Evolutionary conservation across 2,329 filamentous ascomycete genomes (phyloP).

Genomic region (Dactylonectria estremocensis): DNA sequence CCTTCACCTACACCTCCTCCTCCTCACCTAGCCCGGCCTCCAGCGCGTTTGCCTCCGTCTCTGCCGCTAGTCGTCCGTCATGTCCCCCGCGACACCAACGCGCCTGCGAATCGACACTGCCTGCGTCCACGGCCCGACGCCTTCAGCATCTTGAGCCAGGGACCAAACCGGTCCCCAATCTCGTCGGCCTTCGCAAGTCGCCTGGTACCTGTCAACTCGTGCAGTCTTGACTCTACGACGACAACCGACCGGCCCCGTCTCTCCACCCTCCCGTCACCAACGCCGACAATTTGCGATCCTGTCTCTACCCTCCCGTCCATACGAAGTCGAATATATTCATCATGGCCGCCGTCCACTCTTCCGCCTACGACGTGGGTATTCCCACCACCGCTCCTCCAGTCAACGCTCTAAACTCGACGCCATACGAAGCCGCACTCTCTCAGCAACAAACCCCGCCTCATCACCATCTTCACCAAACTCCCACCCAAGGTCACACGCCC

Average conservation of each 20-base stretch:
- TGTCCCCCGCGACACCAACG: constrained; percentile 46
- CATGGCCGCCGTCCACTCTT: constrained; percentile 46
- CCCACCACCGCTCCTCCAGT: constrained; percentile 36
- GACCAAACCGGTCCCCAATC: constrained; percentile 29
- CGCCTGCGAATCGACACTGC: constrained; percentile 45
- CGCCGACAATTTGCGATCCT: constrained; percentile 13
- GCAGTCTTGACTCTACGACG: constrained; percentile 18
- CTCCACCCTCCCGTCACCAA: constrained; percentile 11
- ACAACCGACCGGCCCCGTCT: constrained; percentile 25
- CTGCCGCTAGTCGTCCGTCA: constrained; percentile 39
- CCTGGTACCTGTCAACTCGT: constrained; percentile 18
- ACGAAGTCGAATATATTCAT: constrained; percentile 29
- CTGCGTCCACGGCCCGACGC: constrained; percentile 41
- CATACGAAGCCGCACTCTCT: constrained; percentile 45
- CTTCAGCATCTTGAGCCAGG: constrained; percentile 39
- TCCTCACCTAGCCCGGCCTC: constrained; percentile 30
- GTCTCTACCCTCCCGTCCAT: constrained; percentile 15
- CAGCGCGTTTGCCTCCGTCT: constrained; percentile 6
- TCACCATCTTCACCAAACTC: constrained; percentile 42
- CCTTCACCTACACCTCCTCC: constrained; percentile 31
- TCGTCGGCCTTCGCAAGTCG: constrained; percentile 16
- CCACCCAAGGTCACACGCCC: constrained; percentile 25
- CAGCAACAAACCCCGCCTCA: constrained; percentile 47
- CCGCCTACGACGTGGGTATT: constrained; percentile 42
- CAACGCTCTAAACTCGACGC: constrained; percentile 37